These are phyloP conservation scores for Sporothrix sp. DNA, from an alignment of 2,329 filamentous ascomycete species.

Conservation along the genomic window DNA sequence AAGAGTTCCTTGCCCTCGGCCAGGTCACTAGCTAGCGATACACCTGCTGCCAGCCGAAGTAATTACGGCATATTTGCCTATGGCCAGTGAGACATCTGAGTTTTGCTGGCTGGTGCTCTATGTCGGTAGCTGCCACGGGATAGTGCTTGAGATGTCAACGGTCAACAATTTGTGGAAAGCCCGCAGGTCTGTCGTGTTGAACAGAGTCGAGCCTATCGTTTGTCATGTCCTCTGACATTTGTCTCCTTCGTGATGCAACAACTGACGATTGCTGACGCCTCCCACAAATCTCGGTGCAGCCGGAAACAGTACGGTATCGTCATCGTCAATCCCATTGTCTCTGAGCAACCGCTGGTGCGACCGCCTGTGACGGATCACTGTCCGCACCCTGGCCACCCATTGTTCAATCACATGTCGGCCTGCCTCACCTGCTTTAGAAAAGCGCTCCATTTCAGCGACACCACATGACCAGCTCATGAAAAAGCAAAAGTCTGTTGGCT, in stretches of 20 bases:
- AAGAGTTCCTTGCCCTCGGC: constrained; percentile 1
- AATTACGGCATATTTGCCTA: constrained; percentile 6
- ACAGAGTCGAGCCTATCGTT: not conserved
- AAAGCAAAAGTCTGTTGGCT: constrained; percentile 4
- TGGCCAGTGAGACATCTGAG: constrained; percentile 7
- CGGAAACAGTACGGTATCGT: not conserved
- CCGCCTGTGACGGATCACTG: not conserved
- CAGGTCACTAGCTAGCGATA: constrained; percentile 10
- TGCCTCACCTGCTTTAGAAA: not conserved
- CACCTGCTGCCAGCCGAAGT: constrained; percentile 10
- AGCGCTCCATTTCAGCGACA: constrained; percentile 11
- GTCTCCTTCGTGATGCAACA: not conserved
- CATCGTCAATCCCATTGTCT: not conserved
- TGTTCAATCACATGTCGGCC: not conserved
- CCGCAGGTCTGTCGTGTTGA: not conserved
- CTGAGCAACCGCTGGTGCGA: constrained; percentile 2
- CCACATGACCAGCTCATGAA: constrained; percentile 12
- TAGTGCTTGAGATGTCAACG: not conserved
- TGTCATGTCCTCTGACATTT: no score
- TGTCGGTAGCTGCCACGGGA: constrained; percentile 3
- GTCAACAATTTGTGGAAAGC: constrained; percentile 9
- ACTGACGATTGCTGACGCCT: constrained; percentile 10
- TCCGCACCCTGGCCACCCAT: constrained; percentile 2
- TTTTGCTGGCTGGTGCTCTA: constrained; percentile 1
- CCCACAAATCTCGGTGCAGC: not conserved